Evolutionary conservation across 306 rosid genomes (phyloP), one percentile per base, ranked within the genome.

Genomic region (Cucumis hystrix): DNA sequence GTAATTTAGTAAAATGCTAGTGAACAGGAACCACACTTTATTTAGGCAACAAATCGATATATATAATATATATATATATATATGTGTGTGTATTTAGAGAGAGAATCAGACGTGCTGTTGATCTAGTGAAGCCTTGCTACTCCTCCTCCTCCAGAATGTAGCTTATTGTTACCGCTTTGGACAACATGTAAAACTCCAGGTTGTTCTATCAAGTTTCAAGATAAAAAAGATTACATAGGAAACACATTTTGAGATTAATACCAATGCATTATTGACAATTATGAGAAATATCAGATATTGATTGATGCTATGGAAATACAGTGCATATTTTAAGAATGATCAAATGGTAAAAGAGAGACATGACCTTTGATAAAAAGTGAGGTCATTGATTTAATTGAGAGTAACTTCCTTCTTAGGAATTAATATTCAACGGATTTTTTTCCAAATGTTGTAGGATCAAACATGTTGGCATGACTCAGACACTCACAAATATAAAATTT

Each of bases 121-220:
- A 23, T 71, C 55, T 58, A 78, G 57, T 71, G 76, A 25, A 71
- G 76, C 18, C 73, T 67, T 67, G 73, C 25, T 9, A 40, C 52
- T 11, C 72, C 72, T 0, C 75, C 75, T 47, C 57, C 57, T 43
- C 35, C 75, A 47, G 60, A 25, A 25, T 71, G 76, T 25, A 49
- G 59, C 41, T 71, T 20, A 49, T 21, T 30, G 4, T 0, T 25
- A 49, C 59, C 35, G 41, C 76, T 71, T 28, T 51, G 76, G 59
- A 71, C 76, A 23, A 49, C 76, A 15, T 71, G 39, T 71, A 71
- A 4, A 49, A 71, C 76, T 71, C 76, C 76, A 4, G 76, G 61
- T 72, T 47, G 60, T 17, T 72, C 76, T 72, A 17, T 10, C 21
- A 71, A 49, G 58, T 23, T 8, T 41, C 75, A 14, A 72, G 17